Evolutionary conservation across 139 green algal genomes (phyloP).

Genomic region (Chlorella sp.): DNA sequence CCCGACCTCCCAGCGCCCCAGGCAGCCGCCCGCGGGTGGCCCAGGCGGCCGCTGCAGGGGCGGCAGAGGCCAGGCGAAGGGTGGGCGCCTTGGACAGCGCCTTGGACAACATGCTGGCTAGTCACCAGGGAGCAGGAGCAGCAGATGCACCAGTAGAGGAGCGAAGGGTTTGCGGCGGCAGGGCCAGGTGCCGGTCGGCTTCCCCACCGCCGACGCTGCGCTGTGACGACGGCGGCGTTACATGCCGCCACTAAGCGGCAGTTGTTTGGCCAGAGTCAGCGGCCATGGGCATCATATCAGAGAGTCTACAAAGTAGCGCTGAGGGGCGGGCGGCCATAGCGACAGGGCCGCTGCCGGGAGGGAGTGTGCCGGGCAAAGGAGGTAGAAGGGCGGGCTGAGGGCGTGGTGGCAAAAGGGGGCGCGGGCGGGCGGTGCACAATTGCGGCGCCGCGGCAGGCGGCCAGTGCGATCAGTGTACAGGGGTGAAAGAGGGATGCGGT

Average conservation of each 20-base stretch:
- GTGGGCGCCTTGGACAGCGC: neutral
- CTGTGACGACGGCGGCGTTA: neutral
- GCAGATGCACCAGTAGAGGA: neutral
- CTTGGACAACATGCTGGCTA: constrained; percentile 19
- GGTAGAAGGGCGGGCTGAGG: neutral
- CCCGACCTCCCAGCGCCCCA: neutral
- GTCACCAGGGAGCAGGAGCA: neutral
- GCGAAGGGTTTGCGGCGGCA: neutral
- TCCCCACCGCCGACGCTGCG: neutral
- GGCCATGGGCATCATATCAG: neutral
- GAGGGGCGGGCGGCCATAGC: too few species aligned
- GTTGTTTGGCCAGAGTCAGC: too few species aligned
- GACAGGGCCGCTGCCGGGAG: neutral
- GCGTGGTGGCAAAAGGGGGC: neutral
- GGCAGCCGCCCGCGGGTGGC: neutral
- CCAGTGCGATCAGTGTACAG: too few species aligned
- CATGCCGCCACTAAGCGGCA: neutral
- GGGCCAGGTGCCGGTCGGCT: neutral
- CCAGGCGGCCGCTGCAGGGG: neutral
- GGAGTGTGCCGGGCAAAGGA: neutral
- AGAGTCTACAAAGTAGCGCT: neutral
- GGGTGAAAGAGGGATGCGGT: too few species aligned
- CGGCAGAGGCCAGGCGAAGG: neutral
- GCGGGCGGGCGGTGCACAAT: neutral
- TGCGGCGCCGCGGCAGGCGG: too few species aligned